phyloP scores from a whole-genome alignment of 78 protist species.

The Salpingoeca rosetta region DNA sequence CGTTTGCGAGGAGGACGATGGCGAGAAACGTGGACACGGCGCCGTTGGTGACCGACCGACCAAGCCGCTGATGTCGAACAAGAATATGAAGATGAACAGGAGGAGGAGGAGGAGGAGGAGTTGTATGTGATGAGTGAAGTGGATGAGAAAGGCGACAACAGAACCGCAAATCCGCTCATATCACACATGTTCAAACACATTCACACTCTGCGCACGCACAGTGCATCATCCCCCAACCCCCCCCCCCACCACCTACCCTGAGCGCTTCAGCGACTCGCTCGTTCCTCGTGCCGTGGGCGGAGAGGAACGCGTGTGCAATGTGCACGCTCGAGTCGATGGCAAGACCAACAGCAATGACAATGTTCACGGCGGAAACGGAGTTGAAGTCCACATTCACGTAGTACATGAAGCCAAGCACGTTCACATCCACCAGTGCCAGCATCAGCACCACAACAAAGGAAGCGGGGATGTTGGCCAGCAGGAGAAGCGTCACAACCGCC shows the following conservation, averaged over 20 bases:
- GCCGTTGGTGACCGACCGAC: slow-evolving; percentile 26
- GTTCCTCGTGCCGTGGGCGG: background rate
- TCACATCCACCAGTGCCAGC: slow-evolving; percentile 6
- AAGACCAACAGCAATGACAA: slow-evolving; percentile 32
- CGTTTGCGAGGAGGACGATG: slow-evolving; percentile 11
- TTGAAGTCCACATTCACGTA: slow-evolving; percentile 4
- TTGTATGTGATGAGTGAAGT: too few relatives aligned
- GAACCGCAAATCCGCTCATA: too few relatives aligned
- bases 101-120: too few relatives aligned
- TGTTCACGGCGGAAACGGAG: slow-evolving; percentile 23
- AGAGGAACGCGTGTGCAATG: slow-evolving; percentile 29
- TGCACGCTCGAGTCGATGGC: slow-evolving; percentile 43
- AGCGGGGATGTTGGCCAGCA: slow-evolving; percentile 7
- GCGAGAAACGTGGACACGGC: slow-evolving; percentile 42
- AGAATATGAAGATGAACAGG: too few relatives aligned
- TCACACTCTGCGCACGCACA: too few relatives aligned
- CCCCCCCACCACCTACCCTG: background rate
- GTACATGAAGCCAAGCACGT: slow-evolving; percentile 30
- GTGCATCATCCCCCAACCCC: too few relatives aligned
- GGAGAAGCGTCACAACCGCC: background rate
- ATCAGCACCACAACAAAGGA: background rate
- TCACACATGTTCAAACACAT: too few relatives aligned
- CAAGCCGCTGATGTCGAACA: too few relatives aligned
- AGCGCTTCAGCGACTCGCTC: slow-evolving; percentile 1
- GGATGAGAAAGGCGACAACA: too few relatives aligned